Base-by-base conservation (phyloP, 2,329 filamentous ascomycete genomes). In the Penicillium sp. region DNA sequence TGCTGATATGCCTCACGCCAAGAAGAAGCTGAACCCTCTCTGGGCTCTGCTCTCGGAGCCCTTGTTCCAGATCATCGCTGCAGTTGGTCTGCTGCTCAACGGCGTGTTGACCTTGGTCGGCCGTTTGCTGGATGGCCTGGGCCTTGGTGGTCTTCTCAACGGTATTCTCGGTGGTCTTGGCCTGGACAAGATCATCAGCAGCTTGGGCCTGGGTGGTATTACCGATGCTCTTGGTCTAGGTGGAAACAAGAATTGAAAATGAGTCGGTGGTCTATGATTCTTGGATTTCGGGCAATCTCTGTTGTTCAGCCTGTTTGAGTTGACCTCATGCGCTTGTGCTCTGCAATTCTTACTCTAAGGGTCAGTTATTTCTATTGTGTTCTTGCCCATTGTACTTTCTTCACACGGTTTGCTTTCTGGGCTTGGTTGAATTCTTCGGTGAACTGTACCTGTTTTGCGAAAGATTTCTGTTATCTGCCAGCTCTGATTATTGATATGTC, bases 11-110 rank as follows among this genome's bases (percentile, higher is more conserved):
- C 89, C 90, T 4, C 86, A 94, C 53, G 90, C 88, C 29, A 94
- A 95, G 83, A 91, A 94, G 77, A 83, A 91, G 73, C 77, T 95
- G 45, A 95, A 91, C 71, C 89, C 90, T 8, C 80, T 96, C 19
- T 94, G 89, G 88, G 81, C 74, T 19, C 74, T 95, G 33, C 58
- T 68, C 6, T 60, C 57, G 23, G 87, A 95, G 74, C 90, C 90
- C 8, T 73, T 95, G 15, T 87, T 89, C 77, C 90, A 96, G 76
- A 95, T 95, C 63, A 77, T 95, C 36, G 87, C 88, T 4, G 88
- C 87, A 10, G 89, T 95, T 30, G 89, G 89, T 15, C 70, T 95
- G 42, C 67, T 95, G 48, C 74, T 95, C 47, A 83, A 76, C 37
- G 89, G 89, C 63, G 88, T 95, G 0, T 74, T 95, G 7, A 86